These are phyloP conservation scores for Guillardia theta DNA, from an alignment of 78 protist species.

Conservation along the genomic window DNA sequence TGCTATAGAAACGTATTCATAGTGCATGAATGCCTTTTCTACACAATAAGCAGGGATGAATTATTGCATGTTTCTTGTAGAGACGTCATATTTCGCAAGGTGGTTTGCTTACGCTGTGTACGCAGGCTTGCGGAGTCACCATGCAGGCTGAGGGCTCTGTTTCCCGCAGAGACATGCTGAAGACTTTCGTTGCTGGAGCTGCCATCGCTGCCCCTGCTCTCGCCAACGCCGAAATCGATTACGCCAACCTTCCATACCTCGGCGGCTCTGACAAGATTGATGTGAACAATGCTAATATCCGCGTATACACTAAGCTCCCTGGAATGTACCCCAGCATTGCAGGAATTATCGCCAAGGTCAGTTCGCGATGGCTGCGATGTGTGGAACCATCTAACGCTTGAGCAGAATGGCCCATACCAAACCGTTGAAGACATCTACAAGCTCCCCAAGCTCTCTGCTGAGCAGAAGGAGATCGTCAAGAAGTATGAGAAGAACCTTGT, in stretches of 20 bases:
- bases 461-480: background rate
- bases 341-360: background rate
- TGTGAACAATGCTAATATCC: conserved; percentile 53
- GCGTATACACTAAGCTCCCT: conserved; percentile 42
- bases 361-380: background rate
- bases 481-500: conserved; percentile 42
- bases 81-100: background rate
- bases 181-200: background rate
- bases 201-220: background rate
- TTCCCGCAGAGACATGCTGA: conserved; percentile 25
- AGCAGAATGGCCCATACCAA: conserved; percentile 10
- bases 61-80: background rate
- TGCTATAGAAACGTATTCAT: background rate
- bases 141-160: conserved; percentile 43
- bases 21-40: background rate
- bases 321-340: conserved; percentile 52
- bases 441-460: background rate
- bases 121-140: background rate
- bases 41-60: background rate
- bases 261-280: conserved; percentile 30
- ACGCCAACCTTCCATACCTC: conserved; percentile 22
- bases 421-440: background rate
- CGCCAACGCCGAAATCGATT: conserved; percentile 41
- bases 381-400: background rate
- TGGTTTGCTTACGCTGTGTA: background rate